Base-by-base conservation (phyloP, 768 basidiomycete species). In the Kwoniella pini region DNA sequence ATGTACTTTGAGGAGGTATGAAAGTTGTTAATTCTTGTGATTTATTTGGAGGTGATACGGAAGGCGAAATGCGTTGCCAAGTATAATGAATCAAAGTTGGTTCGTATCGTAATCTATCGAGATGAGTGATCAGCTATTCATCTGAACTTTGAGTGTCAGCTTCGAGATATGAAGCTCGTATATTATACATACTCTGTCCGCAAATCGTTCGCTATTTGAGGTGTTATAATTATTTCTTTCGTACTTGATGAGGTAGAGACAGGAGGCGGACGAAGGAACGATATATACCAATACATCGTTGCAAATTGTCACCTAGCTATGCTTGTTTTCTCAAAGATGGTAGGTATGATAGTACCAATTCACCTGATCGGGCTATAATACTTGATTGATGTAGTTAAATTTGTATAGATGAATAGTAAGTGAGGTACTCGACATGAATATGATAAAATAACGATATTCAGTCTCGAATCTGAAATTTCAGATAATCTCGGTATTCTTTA, bases 121-220 rank as follows among this genome's bases (percentile, higher is more conserved):
- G 21, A n/a, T 1, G 28, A 30, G 53, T 30, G 3, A n/a, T n/a
- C n/a, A n/a, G n/a, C n/a, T n/a, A n/a, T n/a, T n/a, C n/a, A n/a
- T n/a, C n/a, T n/a, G n/a, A n/a, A n/a, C n/a, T n/a, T n/a, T n/a
- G n/a, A n/a, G n/a, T n/a, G n/a, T n/a, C n/a, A n/a, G n/a, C n/a
- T n/a, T n/a, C n/a, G n/a, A n/a, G n/a, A n/a, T 7, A 36, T 36
- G 7, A 36, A 21, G 38, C 40, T 55, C n/a, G n/a, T 7, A 42
- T 42, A 19, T 19, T n/a, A 21, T 17, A 73, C 78, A 44, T 54
- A 80, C 78, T 93, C 91, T 31, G 93, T 95, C 30, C 93, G 84
- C 22, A 95, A 83, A 68, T 95, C 93, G 75, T 96, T 95, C 28
- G 87, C 85, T 61, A 96, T 85, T 76, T 94, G 91, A 0, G 90